Evolutionary conservation across 176 grass and related monocot species (phyloP), one percentile per base, ranked within the genome.

Genomic region (Dendrocalamus sinicus): DNA sequence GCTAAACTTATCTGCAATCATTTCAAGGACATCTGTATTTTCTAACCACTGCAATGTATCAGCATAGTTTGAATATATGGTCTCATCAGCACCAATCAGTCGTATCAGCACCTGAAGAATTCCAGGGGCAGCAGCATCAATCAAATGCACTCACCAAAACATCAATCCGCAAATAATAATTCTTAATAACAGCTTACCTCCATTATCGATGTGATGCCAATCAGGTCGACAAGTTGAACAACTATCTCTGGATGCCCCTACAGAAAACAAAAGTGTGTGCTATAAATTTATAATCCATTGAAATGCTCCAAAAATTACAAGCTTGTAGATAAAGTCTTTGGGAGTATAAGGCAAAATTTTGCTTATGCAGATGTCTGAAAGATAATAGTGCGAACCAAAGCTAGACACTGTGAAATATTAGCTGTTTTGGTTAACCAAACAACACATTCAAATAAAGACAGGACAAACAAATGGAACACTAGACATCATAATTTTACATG

Each of bases 131-230:
- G 7, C 51, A 74, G 15, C 65, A 64, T 92, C 75, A 87, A 75
- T 26, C 60, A 91, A 75, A 60, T 84, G 69, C 44, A 89, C 72
- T 7, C 17, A 62, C 81, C 44, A 53, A 61, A 84, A 58, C 30
- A 75, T 73, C 71, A 44, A 81, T 79, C 26, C 14, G 17, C 22
- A 69, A 80, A 58, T 43, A 72, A 59, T 75, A 67, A 61, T 53
- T 87, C 61, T 60, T n/a, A 39, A 62, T 41, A 81, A 51, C 63
- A 66, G 26, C 86, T 88, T 46, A 88, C 96, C 94, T 99, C 93
- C 92, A 99, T 96, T 73, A 96, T 85, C 17, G 96, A 96, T 86
- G 96, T 99, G 83, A 99, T 96, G 39, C 93, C 96, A 86, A 96
- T 94, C 78, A 99, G 89, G 80, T 99, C 94, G 40, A 99, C 94